Percentiles rank a stretch among this genome's conserved stretches.
Conservation (phyloP, 768 basidiomycete species). For the Albatrellus ellisii region DNA sequence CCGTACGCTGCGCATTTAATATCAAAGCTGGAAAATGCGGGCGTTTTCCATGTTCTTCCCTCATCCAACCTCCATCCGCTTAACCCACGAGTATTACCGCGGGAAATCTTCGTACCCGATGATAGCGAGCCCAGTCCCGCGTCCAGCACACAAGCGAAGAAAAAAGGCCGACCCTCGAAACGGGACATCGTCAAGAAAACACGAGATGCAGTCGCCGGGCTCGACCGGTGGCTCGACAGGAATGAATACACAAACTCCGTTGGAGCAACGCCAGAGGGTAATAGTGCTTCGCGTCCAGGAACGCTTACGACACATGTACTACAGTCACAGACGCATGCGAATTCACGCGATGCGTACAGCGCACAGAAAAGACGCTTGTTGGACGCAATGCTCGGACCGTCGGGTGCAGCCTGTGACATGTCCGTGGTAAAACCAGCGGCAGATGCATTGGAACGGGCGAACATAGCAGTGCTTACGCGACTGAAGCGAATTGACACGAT, state of each 20-base stretch:
- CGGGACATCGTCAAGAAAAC: slow-evolving; percentile 11
- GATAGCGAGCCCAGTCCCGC: neutral
- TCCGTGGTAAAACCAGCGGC: too few species aligned
- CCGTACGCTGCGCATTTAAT: slow-evolving; percentile 39
- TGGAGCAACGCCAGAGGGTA: slow-evolving; percentile 1
- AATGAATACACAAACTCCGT: too few species aligned
- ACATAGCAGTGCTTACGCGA: slow-evolving; percentile 34
- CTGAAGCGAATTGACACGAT: slow-evolving; percentile 38
- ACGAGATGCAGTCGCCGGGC: slow-evolving; percentile 26
- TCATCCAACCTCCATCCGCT: slow-evolving; percentile 31
- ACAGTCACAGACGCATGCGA: slow-evolving; percentile 20
- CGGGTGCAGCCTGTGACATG: neutral
- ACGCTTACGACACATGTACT: slow-evolving; percentile 20
- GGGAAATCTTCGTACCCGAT: slow-evolving; percentile 46
- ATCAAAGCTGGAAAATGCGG: slow-evolving; percentile 30
- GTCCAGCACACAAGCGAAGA: slow-evolving; percentile 4
- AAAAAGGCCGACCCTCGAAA: slow-evolving; percentile 14
- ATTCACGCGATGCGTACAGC: slow-evolving; percentile 29
- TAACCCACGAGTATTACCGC: slow-evolving; percentile 54
- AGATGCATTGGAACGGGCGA: slow-evolving; percentile 31
- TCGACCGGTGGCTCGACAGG: slow-evolving; percentile 50
- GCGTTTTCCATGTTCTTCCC: slow-evolving; percentile 51
- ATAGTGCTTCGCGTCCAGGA: too few species aligned
- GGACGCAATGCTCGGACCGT: slow-evolving; percentile 17
- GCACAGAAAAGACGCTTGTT: slow-evolving; percentile 29